Evolutionary conservation across 331 rosid species (phyloP).

Genomic region (Rosa hybrid): DNA sequence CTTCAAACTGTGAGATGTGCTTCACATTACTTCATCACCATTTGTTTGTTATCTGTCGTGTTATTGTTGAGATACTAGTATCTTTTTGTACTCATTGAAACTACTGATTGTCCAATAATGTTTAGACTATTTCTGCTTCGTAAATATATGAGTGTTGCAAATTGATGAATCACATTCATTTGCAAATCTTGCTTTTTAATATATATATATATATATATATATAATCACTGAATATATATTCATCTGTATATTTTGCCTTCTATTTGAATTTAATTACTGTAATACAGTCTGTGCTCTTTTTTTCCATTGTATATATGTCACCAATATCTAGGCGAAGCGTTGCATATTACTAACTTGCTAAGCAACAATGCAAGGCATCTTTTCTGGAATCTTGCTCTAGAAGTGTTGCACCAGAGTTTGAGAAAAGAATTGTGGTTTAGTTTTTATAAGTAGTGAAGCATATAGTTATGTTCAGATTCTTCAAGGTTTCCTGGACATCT

Average conservation of each 20-base stretch:
- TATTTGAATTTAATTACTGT: not conserved
- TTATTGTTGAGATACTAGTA: not conserved
- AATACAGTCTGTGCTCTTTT: not conserved
- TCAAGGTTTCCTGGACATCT: not conserved
- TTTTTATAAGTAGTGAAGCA: not conserved
- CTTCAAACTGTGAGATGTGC: not conserved
- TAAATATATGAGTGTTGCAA: not conserved
- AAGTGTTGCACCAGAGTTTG: not conserved
- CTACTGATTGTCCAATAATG: not conserved
- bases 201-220: no score
- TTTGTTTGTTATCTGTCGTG: not conserved
- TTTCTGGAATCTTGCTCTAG: not conserved
- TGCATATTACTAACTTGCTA: not conserved
- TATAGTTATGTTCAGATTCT: not conserved
- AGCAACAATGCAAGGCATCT: not conserved
- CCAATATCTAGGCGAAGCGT: not conserved
- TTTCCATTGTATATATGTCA: not conserved
- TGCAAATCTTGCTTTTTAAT: not conserved
- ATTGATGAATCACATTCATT: not conserved
- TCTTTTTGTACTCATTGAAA: not conserved
- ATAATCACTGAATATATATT: not conserved
- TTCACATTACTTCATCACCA: not conserved
- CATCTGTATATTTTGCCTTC: not conserved
- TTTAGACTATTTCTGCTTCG: not conserved
- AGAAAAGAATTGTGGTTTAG: not conserved